Evolutionary conservation across 2,329 filamentous ascomycete species (phyloP).

Genomic region (Talaromyces rugulosus): DNA sequence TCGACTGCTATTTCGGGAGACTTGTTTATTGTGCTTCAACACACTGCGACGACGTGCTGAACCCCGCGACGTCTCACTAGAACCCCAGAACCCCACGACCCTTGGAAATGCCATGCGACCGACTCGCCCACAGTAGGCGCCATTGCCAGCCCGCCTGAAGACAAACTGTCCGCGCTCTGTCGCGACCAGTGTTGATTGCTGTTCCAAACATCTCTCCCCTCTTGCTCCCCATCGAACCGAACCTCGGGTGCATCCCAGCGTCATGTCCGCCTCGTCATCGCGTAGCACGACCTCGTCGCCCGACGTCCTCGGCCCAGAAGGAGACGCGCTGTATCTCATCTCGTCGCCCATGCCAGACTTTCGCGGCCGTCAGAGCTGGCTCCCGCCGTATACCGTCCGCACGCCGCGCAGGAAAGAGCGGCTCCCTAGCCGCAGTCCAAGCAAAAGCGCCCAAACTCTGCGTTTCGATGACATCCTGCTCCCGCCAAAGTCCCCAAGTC

Average conservation of each 20-base stretch:
- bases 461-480: slow-evolving; percentile 40
- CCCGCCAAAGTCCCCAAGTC: slow-evolving; percentile 32
- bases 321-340: slow-evolving; percentile 39
- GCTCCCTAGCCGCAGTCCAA: slow-evolving; percentile 29
- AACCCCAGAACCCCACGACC: neutral
- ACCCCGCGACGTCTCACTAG: neutral
- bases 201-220: neutral
- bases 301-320: slow-evolving; percentile 39
- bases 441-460: slow-evolving; percentile 36
- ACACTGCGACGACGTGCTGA: neutral
- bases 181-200: neutral
- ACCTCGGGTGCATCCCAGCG: neutral
- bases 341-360: slow-evolving; percentile 39
- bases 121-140: neutral
- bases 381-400: slow-evolving; percentile 33
- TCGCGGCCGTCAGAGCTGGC: slow-evolving; percentile 33
- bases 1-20: slow-evolving; percentile 32
- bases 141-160: neutral
- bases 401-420: slow-evolving; percentile 34
- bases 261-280: slow-evolving; percentile 25
- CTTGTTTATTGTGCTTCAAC: slow-evolving; percentile 28
- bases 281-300: slow-evolving; percentile 38
- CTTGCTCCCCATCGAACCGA: neutral
- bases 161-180: neutral
- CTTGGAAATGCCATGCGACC: neutral